A percentile compares a stretch with the other conserved stretches of the same genome.
Evolutionary conservation across 768 basidiomycete genomes (phyloP).

Genomic region (Cubamyces lactineus): DNA sequence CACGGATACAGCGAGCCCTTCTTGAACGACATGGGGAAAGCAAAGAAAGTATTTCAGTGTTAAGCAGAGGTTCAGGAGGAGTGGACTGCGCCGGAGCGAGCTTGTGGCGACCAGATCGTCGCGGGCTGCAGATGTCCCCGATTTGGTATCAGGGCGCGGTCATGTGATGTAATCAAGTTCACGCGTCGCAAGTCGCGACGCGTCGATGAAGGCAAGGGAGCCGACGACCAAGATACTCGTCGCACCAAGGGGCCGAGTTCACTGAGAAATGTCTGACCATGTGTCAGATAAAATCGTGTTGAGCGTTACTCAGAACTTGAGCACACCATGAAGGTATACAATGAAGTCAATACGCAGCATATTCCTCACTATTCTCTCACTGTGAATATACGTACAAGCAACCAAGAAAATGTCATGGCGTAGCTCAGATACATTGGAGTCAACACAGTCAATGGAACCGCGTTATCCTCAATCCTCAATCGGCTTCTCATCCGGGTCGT

Average conservation of each 20-base stretch:
- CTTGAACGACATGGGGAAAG: constrained; percentile 51
- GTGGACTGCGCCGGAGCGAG: background rate
- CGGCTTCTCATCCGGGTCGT: constrained; percentile 39
- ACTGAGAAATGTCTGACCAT: too few relatives aligned
- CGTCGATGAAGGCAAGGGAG: background rate
- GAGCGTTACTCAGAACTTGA: too few relatives aligned
- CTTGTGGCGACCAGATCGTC: constrained; percentile 11
- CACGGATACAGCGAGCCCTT: constrained; percentile 60
- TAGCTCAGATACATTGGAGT: too few relatives aligned
- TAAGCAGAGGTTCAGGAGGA: background rate
- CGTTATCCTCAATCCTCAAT: constrained; percentile 16
- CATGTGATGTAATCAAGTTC: constrained; percentile 11
- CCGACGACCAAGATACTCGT: background rate
- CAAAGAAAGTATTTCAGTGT: background rate
- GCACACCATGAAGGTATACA: too few relatives aligned
- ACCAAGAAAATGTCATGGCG: too few relatives aligned
- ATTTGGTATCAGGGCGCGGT: constrained; percentile 23
- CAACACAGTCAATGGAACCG: background rate
- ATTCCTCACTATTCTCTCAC: too few relatives aligned
- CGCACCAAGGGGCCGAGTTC: background rate
- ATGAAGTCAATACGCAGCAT: too few relatives aligned
- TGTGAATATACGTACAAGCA: too few relatives aligned
- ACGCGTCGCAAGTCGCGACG: constrained; percentile 23
- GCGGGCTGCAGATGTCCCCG: constrained; percentile 21
- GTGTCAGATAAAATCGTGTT: too few relatives aligned